Conservation (phyloP, 257 asterid genomes). For the Fraxinus americana region DNA sequence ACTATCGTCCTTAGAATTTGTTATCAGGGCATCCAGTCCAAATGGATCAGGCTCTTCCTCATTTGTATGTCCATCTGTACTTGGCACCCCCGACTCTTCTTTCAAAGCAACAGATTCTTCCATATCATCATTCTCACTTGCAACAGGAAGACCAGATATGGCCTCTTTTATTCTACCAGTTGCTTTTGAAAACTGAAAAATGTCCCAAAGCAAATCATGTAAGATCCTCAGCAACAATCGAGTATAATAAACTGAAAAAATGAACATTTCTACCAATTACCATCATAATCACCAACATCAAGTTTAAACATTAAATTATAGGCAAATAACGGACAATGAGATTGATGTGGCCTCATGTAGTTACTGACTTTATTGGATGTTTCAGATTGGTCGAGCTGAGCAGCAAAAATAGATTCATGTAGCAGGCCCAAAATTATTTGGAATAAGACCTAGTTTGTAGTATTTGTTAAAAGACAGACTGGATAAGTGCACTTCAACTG, state of each 20-base stretch:
- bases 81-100: conserved; percentile 36
- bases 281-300: conserved; percentile 8
- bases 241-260: neutral
- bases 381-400: no score
- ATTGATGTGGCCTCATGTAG: neutral
- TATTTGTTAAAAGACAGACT: no score
- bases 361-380: no score
- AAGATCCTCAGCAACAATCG: conserved; percentile 11
- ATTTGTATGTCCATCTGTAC: conserved; percentile 35
- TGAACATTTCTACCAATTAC: neutral
- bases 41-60: conserved; percentile 83
- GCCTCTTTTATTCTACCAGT: conserved; percentile 80
- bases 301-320: neutral
- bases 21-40: conserved; percentile 78
- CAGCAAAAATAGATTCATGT: no score
- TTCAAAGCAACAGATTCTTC: conserved; percentile 76
- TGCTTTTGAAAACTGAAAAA: conserved; percentile 84
- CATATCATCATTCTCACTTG: conserved; percentile 74
- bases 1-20: conserved; percentile 58
- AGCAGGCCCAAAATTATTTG: no score
- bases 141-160: conserved; percentile 75
- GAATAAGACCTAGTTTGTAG: no score
- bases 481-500: no score
- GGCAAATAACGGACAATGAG: neutral
- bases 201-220: conserved; percentile 12